Evolutionary conservation across 257 asterid genomes (phyloP).

Genomic region (Solanum etuberosum): DNA sequence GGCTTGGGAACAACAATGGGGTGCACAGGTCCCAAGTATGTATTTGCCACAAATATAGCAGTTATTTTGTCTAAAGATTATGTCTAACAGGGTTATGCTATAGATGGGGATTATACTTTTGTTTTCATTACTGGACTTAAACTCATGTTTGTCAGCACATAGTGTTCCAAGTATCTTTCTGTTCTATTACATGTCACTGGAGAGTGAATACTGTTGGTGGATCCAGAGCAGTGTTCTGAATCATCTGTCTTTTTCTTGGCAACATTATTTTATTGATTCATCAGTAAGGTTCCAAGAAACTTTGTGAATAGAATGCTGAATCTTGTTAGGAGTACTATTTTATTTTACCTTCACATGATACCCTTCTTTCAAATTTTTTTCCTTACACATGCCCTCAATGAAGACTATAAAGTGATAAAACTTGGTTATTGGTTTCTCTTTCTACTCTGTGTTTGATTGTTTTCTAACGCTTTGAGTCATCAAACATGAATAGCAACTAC

Average conservation of each 20-base stretch:
- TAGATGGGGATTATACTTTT: neutral
- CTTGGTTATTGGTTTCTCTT: neutral
- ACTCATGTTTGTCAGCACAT: neutral
- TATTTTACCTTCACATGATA: neutral
- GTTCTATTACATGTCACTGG: neutral
- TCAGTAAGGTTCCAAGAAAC: neutral
- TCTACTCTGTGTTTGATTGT: neutral
- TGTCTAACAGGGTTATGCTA: neutral
- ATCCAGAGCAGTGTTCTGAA: neutral
- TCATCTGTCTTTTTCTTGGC: neutral
- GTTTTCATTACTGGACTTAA: neutral
- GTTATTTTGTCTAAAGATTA: neutral
- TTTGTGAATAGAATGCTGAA: neutral
- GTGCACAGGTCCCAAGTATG: constrained; percentile 98
- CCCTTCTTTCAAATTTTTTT: neutral
- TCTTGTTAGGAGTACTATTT: neutral
- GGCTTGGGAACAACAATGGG: constrained; percentile 99
- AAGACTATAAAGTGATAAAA: neutral
- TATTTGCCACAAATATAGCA: neutral
- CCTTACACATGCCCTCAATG: neutral
- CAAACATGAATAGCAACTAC: neutral
- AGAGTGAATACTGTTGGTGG: neutral
- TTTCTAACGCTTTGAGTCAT: neutral
- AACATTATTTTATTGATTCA: neutral
- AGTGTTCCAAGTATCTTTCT: neutral